phyloP scores from a whole-genome alignment of 306 rosid genomes.

The Sophora flavescens region DNA sequence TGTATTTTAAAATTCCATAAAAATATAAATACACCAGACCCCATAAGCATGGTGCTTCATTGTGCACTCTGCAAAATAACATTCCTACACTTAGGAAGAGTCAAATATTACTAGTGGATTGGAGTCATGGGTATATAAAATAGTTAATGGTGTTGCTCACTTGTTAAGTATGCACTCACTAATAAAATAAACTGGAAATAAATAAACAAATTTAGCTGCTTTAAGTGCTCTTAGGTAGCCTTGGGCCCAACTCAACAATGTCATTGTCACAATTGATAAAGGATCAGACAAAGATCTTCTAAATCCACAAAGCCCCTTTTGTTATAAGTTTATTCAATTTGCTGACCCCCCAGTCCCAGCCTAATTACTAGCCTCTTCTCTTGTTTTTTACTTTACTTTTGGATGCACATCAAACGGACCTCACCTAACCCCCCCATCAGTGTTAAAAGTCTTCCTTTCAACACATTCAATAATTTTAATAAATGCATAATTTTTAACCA shows the following conservation, averaged over 20 bases:
- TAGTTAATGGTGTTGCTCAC: constrained; percentile 29
- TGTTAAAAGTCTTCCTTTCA: background rate
- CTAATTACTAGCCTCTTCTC: background rate
- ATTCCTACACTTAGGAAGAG: background rate
- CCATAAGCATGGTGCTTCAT: background rate
- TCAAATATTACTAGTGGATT: background rate
- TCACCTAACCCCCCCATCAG: constrained; percentile 34
- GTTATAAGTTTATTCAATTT: constrained; percentile 25
- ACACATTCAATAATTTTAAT: background rate
- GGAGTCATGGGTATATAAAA: background rate
- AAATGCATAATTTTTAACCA: no score
- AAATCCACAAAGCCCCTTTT: constrained; percentile 51
- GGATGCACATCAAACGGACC: constrained; percentile 4
- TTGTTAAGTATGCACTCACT: constrained; percentile 35
- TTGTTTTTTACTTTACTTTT: no score
- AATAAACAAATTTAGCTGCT: constrained; percentile 33
- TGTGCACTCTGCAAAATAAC: background rate
- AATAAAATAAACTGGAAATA: background rate
- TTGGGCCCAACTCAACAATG: constrained; percentile 47
- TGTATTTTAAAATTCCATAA: background rate
- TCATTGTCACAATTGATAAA: constrained; percentile 41
- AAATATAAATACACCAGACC: background rate
- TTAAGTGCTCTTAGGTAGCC: constrained; percentile 52
- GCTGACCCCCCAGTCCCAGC: constrained; percentile 39
- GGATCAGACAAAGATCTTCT: constrained; percentile 59